Base-by-base conservation (phyloP, 345 rosid species). In the Barbarea vulgaris region DNA sequence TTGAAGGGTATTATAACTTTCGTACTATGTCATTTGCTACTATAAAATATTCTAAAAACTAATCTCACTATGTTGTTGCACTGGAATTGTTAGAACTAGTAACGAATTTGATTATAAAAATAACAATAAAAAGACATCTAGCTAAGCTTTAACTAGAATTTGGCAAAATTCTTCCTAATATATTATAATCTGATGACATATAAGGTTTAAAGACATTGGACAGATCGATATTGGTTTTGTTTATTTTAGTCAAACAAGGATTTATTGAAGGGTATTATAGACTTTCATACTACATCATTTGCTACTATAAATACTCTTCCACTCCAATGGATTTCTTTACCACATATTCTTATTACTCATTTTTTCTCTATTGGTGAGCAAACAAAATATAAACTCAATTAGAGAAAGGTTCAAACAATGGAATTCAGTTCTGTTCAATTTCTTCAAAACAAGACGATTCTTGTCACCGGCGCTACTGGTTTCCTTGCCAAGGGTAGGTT, bases 401-500 rank as follows among this genome's bases (percentile, higher is more conserved):
- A 41, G 6, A 24, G 4, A 44, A 15, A 41, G 11, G 9, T 25
- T 4, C 47, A 68, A 30, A 44, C 19, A 60, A 78, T 78, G 81
- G 64, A 72, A 33, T 19, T 24, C 15, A 72, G 13, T 15, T 66
- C 58, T 66, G 64, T 72, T 50, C 73, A 72, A 9, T 72, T 78
- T 59, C 73, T 78, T 52, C 42, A 60, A 58, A 72, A 72, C 77
- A 72, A 78, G 64, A 78, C 81, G 1, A 72, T 79, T 67, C 59
- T 79, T 44, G 78, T 79, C 60, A 79, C 81, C 11, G 81, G 81
- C 5, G 70, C 78, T 44, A 72, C 81, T 19, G 81, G 81, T 34
- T 79, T 79, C 75, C 78, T 79, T 44, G 78, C 78, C n/a, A 79
- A 79, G 18, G 78, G 81, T 79, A 67, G 3, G 58, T 41, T 58